Evolutionary conservation across 495 filamentous ascomycete genomes (phyloP).

Genomic region (Aspergillus wentii): DNA sequence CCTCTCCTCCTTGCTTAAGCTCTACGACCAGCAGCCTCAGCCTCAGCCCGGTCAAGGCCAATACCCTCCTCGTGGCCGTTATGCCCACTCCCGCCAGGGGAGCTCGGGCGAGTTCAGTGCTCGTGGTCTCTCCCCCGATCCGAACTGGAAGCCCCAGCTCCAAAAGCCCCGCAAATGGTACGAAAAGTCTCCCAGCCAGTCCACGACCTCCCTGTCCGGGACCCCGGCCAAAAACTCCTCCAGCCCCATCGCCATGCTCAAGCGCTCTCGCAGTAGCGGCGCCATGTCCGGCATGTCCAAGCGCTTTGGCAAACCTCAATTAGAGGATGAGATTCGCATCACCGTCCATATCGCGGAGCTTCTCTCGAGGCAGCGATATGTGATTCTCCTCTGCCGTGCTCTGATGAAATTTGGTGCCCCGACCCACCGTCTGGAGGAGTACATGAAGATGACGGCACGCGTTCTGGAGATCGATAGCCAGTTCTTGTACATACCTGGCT

Average conservation of each 20-base stretch:
- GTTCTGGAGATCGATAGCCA: conserved; percentile 88
- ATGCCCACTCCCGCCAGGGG: conserved; percentile 28
- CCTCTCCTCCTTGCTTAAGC: conserved; percentile 71
- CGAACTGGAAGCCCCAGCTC: conserved; percentile 33
- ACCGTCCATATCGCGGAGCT: conserved; percentile 86
- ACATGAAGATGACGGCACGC: conserved; percentile 85
- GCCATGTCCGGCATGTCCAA: conserved; percentile 32
- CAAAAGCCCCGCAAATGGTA: conserved; percentile 57
- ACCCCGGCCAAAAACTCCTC: conserved; percentile 41
- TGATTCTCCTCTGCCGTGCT: conserved; percentile 78
- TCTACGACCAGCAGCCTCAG: conserved; percentile 49
- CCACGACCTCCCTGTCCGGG: conserved; percentile 40
- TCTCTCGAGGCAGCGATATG: conserved; percentile 74
- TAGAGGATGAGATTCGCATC: conserved; percentile 72
- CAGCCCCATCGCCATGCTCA: conserved; percentile 33
- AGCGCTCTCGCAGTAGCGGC: conserved; percentile 41
- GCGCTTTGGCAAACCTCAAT: conserved; percentile 39
- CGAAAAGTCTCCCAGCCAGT: conserved; percentile 48
- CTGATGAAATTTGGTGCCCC: conserved; percentile 83
- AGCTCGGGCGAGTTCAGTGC: conserved; percentile 29
- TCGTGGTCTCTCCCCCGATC: conserved; percentile 29
- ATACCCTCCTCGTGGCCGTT: conserved; percentile 20
- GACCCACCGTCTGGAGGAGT: conserved; percentile 74
- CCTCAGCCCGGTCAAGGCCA: conserved; percentile 5
- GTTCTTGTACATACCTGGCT: conserved; percentile 88